phyloP scores from a whole-genome alignment of 2,329 filamentous ascomycete species.

The Colletotrichum sp. region DNA sequence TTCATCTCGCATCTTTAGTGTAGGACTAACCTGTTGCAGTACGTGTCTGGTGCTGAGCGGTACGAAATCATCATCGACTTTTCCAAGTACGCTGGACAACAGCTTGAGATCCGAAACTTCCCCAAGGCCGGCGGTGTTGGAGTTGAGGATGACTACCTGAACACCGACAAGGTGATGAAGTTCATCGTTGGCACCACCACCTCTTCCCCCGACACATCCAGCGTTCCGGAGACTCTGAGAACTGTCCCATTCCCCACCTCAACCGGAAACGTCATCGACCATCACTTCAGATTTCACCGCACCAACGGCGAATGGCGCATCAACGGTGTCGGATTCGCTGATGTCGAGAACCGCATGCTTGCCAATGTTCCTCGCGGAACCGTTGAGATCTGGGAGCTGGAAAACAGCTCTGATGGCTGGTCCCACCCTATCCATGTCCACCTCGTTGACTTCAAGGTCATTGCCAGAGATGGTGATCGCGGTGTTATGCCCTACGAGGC shows the following conservation, averaged over 20 bases:
- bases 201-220: neutral
- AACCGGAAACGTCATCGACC: neutral
- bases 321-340: neutral
- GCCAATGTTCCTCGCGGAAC: conserved; percentile 46
- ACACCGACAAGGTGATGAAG: neutral
- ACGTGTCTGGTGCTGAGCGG: neutral
- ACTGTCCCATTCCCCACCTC: neutral
- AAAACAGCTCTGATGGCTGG: conserved; percentile 54
- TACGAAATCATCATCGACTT: neutral
- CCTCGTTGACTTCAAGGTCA: conserved; percentile 61
- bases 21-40: neutral
- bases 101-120: neutral
- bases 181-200: neutral
- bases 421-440: conserved; percentile 64
- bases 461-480: neutral
- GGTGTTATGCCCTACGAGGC: neutral
- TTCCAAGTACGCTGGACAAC: neutral
- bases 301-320: neutral
- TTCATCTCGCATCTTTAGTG: neutral
- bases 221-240: neutral
- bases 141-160: neutral
- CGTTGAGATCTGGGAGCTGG: conserved; percentile 53
- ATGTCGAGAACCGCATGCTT: neutral
- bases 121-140: neutral
- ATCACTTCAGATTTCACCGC: neutral